phyloP scores from a whole-genome alignment of 1,139 yeast genomes.

The Torulaspora pretoriensis region DNA sequence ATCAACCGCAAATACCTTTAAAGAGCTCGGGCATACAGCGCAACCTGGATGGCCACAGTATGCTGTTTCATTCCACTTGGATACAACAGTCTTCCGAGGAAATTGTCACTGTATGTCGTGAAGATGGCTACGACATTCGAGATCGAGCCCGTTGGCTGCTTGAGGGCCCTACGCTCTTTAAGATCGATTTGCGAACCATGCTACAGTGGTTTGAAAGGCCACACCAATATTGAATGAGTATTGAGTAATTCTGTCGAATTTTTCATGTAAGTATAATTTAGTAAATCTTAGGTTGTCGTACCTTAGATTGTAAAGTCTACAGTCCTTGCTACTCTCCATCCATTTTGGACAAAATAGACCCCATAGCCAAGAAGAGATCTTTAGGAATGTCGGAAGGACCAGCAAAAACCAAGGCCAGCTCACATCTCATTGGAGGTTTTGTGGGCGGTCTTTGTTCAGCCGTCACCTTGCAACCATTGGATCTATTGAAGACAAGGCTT shows the following conservation, averaged over 20 bases:
- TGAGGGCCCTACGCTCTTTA: not conserved
- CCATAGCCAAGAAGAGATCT: not conserved
- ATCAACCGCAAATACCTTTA: constrained; percentile 10
- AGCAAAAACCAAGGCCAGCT: constrained; percentile 25
- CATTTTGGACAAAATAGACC: not conserved
- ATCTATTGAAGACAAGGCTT: constrained; percentile 79
- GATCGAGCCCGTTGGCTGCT: not conserved
- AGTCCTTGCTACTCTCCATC: not conserved
- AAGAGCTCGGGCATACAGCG: constrained; percentile 4
- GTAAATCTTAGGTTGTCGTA: not conserved
- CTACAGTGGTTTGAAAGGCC: too few species aligned
- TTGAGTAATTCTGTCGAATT: not conserved
- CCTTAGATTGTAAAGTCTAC: not conserved
- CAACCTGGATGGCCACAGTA: constrained; percentile 11
- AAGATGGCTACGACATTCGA: not conserved
- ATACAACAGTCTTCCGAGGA: constrained; percentile 8
- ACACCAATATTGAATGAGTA: not conserved
- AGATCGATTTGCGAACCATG: not conserved
- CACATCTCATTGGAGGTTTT: constrained; percentile 78
- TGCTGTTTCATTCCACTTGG: constrained; percentile 26
- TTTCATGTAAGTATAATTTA: not conserved
- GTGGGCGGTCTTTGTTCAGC: constrained; percentile 84
- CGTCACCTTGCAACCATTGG: constrained; percentile 81
- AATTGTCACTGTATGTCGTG: constrained; percentile 16
- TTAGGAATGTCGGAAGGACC: constrained; percentile 10